Base-by-base conservation (phyloP, 2,329 filamentous ascomycete species). In the Alternaria brassicicola region DNA sequence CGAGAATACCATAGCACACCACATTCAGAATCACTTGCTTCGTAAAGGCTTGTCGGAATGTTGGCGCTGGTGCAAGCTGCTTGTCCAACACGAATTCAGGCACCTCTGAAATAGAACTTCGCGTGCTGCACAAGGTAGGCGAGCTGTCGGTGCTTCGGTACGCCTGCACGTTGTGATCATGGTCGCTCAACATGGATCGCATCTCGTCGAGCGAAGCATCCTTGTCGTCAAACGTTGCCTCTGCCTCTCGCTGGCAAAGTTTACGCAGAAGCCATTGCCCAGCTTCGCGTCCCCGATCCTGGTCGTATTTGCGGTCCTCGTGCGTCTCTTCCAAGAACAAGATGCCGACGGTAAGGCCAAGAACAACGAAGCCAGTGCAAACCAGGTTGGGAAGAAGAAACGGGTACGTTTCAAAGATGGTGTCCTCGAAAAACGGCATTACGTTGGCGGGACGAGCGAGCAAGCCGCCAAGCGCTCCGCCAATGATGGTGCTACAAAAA, bases 281-380 rank as follows among this genome's bases (percentile, higher is more conserved):
- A 21, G 92, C 72, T 73, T 94, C 90, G 13, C 90, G 78, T 5
- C 94, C 93, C 33, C 85, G 82, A 76, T 99, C 95, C 42, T 86
- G 86, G 55, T 88, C 84, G 65, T 88, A 78, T 80, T 91, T 96
- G 81, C 90, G 90, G 75, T 91, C 88, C 48, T 88, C 85, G 73
- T 99, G 95, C 1, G 95, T 98, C 80, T 99, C 95, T 75, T 99
- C 93, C 54, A 99, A 83, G 73, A 97, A 97, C 19, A 97, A 79
- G 53, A 96, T 82, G 17, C 93, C 93, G 52, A 95, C 84, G 4
- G 89, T 74, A 45, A 97, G 88, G 17, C 93, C 92, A 62, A 90
- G 82, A 36, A 89, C 79, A 9, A 96, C 89, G 15, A 95, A 87
- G n/a, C 82, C 81, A 30, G 92, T 89, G 77, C 93, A 96, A 66